Percentiles rank a stretch among this genome's conserved stretches.
Evolutionary conservation across 163 green algal species (phyloP).

Genomic region (Smithsoniella earleae): DNA sequence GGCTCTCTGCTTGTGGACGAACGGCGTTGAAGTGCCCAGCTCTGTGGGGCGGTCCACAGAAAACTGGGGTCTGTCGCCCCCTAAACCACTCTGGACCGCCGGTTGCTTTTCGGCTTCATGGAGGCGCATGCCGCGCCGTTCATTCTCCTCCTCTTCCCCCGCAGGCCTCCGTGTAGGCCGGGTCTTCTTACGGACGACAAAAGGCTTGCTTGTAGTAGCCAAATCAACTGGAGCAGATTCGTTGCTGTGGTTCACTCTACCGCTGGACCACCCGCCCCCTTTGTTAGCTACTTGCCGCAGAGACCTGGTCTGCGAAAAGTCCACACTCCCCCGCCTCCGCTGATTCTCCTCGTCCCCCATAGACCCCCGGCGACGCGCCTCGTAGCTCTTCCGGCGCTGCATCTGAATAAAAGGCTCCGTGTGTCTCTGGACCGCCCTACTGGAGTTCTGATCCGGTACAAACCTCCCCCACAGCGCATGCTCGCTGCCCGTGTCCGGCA

Average conservation of each 20-base stretch:
- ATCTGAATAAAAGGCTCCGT: background rate
- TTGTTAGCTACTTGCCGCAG: background rate
- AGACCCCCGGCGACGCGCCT: background rate
- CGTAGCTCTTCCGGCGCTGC: conserved; percentile 1
- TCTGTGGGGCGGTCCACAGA: no score
- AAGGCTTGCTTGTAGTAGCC: no score
- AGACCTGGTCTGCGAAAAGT: conserved; percentile 3
- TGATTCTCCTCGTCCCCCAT: background rate
- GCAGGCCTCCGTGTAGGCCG: background rate
- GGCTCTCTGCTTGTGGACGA: background rate
- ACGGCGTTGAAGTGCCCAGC: no score
- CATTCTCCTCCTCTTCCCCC: background rate
- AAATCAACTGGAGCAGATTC: background rate
- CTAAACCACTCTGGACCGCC: no score
- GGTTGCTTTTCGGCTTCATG: no score
- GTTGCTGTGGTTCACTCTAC: background rate
- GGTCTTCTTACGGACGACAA: background rate
- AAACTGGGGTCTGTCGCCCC: no score
- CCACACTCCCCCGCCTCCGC: conserved; percentile 5
- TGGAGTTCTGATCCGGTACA: background rate
- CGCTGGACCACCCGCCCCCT: no score
- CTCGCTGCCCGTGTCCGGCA: background rate
- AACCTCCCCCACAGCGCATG: background rate
- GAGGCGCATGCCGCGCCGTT: background rate
- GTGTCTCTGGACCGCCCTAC: background rate